Conservation (phyloP, 1,284 basidiomycete species). For the Cerioporus squamosus region DNA sequence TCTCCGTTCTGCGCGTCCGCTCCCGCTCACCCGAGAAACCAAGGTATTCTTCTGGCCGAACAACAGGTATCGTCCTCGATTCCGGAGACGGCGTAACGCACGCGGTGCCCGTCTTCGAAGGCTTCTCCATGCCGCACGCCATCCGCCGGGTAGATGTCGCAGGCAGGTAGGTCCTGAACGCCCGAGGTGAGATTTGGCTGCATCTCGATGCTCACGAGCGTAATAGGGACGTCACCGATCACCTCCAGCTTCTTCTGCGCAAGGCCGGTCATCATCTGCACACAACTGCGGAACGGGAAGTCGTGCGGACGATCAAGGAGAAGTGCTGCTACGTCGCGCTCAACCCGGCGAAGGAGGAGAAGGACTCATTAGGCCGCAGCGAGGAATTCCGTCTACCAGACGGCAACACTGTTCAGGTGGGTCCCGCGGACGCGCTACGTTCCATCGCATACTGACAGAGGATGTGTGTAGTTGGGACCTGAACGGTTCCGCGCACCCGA, state of each 20-base stretch:
- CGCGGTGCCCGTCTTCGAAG: slow-evolving; percentile 98
- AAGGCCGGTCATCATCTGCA: slow-evolving; percentile 96
- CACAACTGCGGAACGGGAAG: slow-evolving; percentile 96
- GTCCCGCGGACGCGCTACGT: not conserved
- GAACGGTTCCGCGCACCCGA: slow-evolving; percentile 98
- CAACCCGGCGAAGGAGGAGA: slow-evolving; percentile 94
- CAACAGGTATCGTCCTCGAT: slow-evolving; percentile 98
- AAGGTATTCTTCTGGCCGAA: slow-evolving; percentile 98
- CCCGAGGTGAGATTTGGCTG: not conserved
- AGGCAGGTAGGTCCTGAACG: slow-evolving; percentile 66
- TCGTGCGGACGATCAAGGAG: slow-evolving; percentile 98
- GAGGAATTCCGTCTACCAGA: slow-evolving; percentile 97
- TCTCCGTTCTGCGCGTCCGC: not conserved
- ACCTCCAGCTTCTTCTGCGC: slow-evolving; percentile 91
- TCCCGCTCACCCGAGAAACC: no score
- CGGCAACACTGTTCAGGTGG: slow-evolving; percentile 89
- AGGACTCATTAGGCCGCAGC: slow-evolving; percentile 75
- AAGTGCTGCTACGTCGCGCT: slow-evolving; percentile 95
- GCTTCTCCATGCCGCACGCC: slow-evolving; percentile 99
- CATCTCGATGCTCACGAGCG: not conserved
- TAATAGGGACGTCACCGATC: slow-evolving; percentile 91
- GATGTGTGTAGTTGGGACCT: slow-evolving; percentile 73
- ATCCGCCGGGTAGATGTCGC: slow-evolving; percentile 96
- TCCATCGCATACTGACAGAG: not conserved
- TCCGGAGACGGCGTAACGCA: slow-evolving; percentile 99